phyloP scores from a whole-genome alignment of 345 rosid genomes.

The Eucalyptus tenuipes region DNA sequence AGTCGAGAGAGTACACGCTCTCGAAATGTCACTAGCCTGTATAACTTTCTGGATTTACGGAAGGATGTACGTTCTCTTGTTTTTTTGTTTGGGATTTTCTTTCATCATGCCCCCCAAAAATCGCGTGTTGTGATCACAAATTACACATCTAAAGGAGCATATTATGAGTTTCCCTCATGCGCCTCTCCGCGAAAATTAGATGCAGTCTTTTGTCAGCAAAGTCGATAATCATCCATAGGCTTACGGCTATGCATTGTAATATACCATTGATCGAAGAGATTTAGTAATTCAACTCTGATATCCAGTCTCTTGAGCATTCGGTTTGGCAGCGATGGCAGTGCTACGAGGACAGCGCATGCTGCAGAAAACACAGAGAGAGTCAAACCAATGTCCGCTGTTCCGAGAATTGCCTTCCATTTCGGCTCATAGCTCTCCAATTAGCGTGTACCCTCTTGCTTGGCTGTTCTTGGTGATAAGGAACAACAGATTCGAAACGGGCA shows the following conservation, averaged over 20 bases:
- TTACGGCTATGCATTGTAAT: not conserved
- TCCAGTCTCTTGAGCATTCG: not conserved
- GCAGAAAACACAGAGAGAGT: not conserved
- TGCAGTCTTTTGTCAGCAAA: not conserved
- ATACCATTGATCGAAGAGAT: not conserved
- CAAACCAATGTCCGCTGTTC: not conserved
- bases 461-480: not conserved
- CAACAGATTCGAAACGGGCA: not conserved
- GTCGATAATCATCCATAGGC: not conserved
- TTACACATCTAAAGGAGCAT: not conserved
- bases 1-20: conserved; percentile 31
- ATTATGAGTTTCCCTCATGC: not conserved
- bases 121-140: not conserved
- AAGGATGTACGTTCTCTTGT: not conserved
- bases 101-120: accelerated
- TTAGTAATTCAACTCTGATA: not conserved
- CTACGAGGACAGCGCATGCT: not conserved
- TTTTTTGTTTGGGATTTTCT: not conserved
- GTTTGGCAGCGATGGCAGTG: not conserved
- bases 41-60: not conserved
- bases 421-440: not conserved
- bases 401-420: not conserved
- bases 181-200: accelerated
- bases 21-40: conserved; percentile 5
- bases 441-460: not conserved